Evolutionary conservation across 805 yeast genomes (phyloP), one percentile per base, ranked within the genome.

Genomic region (Lachancea sp.): DNA sequence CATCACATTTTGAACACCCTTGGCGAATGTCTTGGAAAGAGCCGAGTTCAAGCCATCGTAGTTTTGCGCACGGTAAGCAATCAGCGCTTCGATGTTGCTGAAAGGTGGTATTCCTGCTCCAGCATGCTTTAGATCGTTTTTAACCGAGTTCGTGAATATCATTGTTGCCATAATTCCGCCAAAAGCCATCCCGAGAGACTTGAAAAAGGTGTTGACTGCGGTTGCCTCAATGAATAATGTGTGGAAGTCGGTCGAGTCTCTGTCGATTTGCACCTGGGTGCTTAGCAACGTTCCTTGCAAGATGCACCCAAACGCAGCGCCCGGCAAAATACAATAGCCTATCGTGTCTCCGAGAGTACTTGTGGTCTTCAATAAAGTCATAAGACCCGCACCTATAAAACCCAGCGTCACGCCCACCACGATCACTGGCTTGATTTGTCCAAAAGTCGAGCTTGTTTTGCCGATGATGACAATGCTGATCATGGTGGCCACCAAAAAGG

Each of bases 261-360:
- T 51, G 31, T 57, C 59, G 20, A 57, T 44, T 29, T 53, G 56
- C 8, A 65, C 34, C 46, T 67, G 70, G 12, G 58, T 51, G 17
- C 64, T 55, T 34, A 66, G 48, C 39, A 65, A 29, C 4, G 61
- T 50, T n/a, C 64, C 45, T 49, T 69, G 74, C 52, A 67, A 49
- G 25, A 55, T 48, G 5, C 58, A 40, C 18, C 74, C 75, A 31
- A 68, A 51, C 2, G 62, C 64, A 10, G 66, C 43, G 44, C 74
- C 74, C 2, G 67, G 62, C 15, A 69, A 56, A 34, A 71, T 66
- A 38, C 68, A 46, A 16, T 58, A 51, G 3, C 74, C 75, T 34
- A 69, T 68, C 33, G 59, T 60, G 31, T 55, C 32, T 0, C 62
- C 42, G 3, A 48, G 44, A 2, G 55, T 45, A 2, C 73, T 61